Base-by-base conservation (phyloP, 345 rosid species). In the Eucalyptus sp. region DNA sequence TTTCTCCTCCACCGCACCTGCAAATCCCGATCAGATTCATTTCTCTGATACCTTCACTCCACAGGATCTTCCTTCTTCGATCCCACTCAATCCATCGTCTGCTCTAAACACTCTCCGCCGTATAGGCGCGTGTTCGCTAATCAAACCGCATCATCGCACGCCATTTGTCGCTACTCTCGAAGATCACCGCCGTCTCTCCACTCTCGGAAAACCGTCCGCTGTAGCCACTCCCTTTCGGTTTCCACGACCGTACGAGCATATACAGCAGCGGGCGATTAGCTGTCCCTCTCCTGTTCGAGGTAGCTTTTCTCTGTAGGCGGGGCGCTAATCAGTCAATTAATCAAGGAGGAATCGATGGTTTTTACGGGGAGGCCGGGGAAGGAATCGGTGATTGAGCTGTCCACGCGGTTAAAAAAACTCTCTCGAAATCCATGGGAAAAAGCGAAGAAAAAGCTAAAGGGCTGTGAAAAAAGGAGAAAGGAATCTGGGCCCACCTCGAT, bases 381-480 rank as follows among this genome's bases (percentile, higher is more conserved):
- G 68, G 31, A 27, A 13, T 44, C 5, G 54, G 50, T 84, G 27
- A 83, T 84, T 88, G 86, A 92, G 91, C 90, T 88, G 91, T 80
- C 90, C 86, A 50, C 90, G 58, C 88, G 60, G 87, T 50, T 31
- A 16, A 24, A 86, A 86, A 41, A 11, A 29, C 31, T 29, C 81
- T 68, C 83, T 41, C 48, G 44, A 41, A 41, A 37, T 10, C 83
- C 48, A 20, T 41, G 22, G 25, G 43, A 18, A 22, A 18, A 22
- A 76, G 83, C 46, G 46, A 64, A 17, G 83, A 20, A 41, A 76
- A 76, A 76, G 83, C 29, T 76, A 22, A 76, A 37, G 83, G 37
- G 86, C 60, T 86, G 52, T 89, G 8, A 6, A 27, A 29, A 56
- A 51, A 89, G 89, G 62, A 64, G 68, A 46, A 33, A 50, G 85